Base-by-base conservation (phyloP, 768 basidiomycete species). In the Tulasnella sp. region DNA sequence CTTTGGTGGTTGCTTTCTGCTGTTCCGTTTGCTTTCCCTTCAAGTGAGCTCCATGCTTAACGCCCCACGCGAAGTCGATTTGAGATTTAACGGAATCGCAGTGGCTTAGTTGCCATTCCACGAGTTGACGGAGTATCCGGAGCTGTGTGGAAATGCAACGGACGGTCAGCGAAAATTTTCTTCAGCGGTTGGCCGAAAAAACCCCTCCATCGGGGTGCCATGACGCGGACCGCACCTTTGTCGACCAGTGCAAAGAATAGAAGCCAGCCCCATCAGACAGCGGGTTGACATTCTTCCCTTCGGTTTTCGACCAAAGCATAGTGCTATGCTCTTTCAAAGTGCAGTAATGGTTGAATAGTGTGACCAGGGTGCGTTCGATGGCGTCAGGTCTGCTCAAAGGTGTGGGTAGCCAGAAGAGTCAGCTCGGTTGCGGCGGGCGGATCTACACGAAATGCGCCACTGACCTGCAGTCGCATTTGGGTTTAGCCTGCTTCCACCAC, bases 21-120 rank as follows among this genome's bases (percentile, higher is more conserved):
- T 26, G 61, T 15, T 61, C 67, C 67, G 46, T 29, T 32, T 74
- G 40, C 73, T 74, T 74, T 26, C 26, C 51, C 42, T 74, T 51
- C 51, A 39, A 81, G 77, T 72, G 89, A 88, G 0, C 87, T 20
- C 88, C 84, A 84, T 93, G 91, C 82, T 89, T 88, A 82, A 93
- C 92, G 82, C 93, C 93, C 93, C 94, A 94, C 72, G 93, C 93
- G 82, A 89, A 90, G 88, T 95, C 93, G 84, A 95, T 92, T 73
- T 86, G 86, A 73, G 84, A 86, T 84, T 93, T 93, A 83, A 95
- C 88, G 76, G 91, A 89, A 46, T 85, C 83, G 79, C 89, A 88
- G 82, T 94, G 91, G 69, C 86, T 85, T 3, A 96, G 87, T 82
- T 95, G 94, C 82, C 95, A 86, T 84, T 96, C 94, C 80, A 95